phyloP scores from a whole-genome alignment of 2,329 filamentous ascomycete genomes.

The Fusarium beomiforme region DNA sequence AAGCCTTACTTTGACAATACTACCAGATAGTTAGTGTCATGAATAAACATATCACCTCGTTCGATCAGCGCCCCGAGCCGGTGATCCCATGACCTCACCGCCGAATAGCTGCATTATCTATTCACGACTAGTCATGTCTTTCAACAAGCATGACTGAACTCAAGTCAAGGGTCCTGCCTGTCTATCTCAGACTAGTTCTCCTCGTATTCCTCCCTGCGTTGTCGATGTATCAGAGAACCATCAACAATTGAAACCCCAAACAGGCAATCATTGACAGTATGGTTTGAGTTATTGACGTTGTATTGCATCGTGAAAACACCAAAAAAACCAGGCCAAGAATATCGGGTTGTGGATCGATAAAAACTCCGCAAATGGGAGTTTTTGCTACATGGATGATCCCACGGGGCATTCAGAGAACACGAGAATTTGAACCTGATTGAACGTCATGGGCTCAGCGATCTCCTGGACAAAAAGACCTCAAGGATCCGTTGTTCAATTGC shows the following conservation, averaged over 20 bases:
- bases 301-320: not conserved
- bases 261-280: conserved; percentile 9
- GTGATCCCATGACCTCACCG: conserved; percentile 34
- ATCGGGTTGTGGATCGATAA: conserved; percentile 15
- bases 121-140: not conserved
- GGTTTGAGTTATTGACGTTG: conserved; percentile 16
- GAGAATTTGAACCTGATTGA: conserved; percentile 23
- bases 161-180: conserved; percentile 18
- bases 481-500: conserved; percentile 11
- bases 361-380: conserved; percentile 25
- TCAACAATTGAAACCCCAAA: conserved; percentile 6
- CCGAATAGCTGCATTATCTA: not conserved
- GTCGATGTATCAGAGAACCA: conserved; percentile 12
- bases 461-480: conserved; percentile 13
- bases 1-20: not conserved
- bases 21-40: not conserved
- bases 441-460: conserved; percentile 24
- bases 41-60: not conserved
- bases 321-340: not conserved
- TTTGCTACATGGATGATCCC: conserved; percentile 24
- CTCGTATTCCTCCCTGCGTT: conserved; percentile 37
- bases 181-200: conserved; percentile 14
- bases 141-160: conserved; percentile 3
- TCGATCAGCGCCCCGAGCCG: conserved; percentile 1
- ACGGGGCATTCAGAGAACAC: conserved; percentile 8